phyloP scores from a whole-genome alignment of 2,329 filamentous ascomycete species.

The Tolypocladium sp. region DNA sequence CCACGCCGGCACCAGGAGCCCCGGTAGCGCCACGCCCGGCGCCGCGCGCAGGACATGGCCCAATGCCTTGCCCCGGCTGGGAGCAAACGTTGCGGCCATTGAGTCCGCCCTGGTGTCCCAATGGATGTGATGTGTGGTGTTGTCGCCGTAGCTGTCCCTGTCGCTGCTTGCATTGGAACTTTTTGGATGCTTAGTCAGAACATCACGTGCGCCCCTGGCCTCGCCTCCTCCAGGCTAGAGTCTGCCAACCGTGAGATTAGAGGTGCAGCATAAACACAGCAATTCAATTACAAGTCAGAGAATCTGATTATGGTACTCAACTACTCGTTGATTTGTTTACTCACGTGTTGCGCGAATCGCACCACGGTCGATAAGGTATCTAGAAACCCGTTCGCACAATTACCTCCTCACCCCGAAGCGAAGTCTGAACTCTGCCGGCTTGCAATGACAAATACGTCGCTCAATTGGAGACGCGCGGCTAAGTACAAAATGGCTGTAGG shows the following conservation, averaged over 20 bases:
- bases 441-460: not conserved
- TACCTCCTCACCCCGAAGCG: conserved; percentile 18
- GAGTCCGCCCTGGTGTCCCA: conserved; percentile 6
- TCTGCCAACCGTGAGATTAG: not conserved
- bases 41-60: conserved; percentile 43
- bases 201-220: conserved; percentile 1
- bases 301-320: not conserved
- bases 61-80: conserved; percentile 51
- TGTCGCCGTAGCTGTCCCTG: not conserved
- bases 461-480: not conserved
- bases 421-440: conserved; percentile 18
- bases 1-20: conserved; percentile 67
- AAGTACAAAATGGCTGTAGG: not conserved
- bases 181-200: conserved; percentile 10
- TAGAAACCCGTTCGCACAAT: conserved; percentile 7
- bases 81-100: conserved; percentile 52
- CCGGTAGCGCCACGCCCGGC: conserved; percentile 48
- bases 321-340: not conserved
- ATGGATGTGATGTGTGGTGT: conserved; percentile 1
- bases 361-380: conserved; percentile 1
- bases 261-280: not conserved
- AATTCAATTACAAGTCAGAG: not conserved
- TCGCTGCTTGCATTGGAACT: conserved; percentile 1
- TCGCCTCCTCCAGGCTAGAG: not conserved
- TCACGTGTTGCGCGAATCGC: not conserved